These are phyloP conservation scores for Chenopodium quinoa DNA, from an alignment of 148 eudicot species.

Conservation along the genomic window DNA sequence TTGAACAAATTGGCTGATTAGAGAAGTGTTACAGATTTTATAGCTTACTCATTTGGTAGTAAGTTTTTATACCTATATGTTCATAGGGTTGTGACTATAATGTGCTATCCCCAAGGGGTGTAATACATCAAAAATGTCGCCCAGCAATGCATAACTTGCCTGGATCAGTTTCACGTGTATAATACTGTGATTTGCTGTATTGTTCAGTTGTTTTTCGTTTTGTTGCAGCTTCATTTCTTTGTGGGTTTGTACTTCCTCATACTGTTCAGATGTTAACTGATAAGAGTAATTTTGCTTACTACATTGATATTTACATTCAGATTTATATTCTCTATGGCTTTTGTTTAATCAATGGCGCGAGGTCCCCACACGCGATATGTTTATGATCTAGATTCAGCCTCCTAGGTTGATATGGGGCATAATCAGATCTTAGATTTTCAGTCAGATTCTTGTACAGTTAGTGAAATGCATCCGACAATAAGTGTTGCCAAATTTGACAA, in stretches of 20 bases:
- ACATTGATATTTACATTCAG: not conserved
- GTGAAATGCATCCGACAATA: not conserved
- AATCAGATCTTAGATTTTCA: not conserved
- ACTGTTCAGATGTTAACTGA: conserved; percentile 2
- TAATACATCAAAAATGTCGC: conserved; percentile 1
- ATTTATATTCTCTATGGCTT: not conserved
- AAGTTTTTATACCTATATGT: conserved; percentile 22
- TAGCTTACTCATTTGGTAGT: conserved; percentile 25
- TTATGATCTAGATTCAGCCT: conserved; percentile 3
- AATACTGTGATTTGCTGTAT: conserved; percentile 13
- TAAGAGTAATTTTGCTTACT: not conserved
- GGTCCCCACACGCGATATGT: not conserved
- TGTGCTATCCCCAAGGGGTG: not conserved
- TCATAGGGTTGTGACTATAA: not conserved
- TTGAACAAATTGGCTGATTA: conserved; percentile 79
- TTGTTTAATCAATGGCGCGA: not conserved
- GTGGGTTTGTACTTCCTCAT: not conserved
- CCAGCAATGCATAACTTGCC: not conserved
- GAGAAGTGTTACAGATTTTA: conserved; percentile 6
- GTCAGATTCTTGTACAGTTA: not conserved
- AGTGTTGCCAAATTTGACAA: conserved; percentile 7
- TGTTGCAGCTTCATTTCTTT: not conserved
- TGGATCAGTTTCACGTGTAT: conserved; percentile 17
- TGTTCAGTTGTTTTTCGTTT: conserved; percentile 4
- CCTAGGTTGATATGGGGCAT: not conserved